Conservation (phyloP, 139 green algal species). For the Ostreobium quekettii region DNA sequence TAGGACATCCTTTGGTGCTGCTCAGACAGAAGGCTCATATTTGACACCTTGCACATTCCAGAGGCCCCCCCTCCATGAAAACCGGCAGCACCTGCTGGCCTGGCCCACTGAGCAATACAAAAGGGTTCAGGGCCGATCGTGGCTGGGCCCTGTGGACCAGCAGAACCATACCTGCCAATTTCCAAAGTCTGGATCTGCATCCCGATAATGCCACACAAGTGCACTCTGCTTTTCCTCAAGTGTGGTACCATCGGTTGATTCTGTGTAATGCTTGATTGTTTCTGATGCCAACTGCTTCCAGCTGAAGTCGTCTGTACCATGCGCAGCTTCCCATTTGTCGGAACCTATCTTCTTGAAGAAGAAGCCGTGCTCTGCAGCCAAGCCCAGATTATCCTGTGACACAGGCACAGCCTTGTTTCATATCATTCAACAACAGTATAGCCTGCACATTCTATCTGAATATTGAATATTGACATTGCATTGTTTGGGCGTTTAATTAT, state of each 20-base stretch:
- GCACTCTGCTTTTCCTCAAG: constrained; percentile 88
- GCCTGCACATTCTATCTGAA: too few relatives aligned
- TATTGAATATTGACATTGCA: too few relatives aligned
- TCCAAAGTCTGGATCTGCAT: constrained; percentile 95
- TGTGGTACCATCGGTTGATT: constrained; percentile 88
- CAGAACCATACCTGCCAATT: constrained; percentile 68
- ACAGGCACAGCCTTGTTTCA: neutral
- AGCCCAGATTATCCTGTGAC: constrained; percentile 42
- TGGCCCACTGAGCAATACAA: too few relatives aligned
- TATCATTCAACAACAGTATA: neutral
- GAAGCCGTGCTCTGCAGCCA: constrained; percentile 93
- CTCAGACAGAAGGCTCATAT: too few relatives aligned
- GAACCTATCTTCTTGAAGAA: constrained; percentile 44
- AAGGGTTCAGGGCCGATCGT: neutral
- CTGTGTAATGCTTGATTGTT: constrained; percentile 64
- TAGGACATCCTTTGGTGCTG: too few relatives aligned
- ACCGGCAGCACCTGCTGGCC: neutral
- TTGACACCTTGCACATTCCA: neutral
- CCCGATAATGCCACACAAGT: constrained; percentile 89
- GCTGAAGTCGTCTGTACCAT: constrained; percentile 43
- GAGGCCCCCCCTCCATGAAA: neutral
- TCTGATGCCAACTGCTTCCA: constrained; percentile 74
- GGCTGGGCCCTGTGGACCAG: neutral
- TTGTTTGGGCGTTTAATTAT: too few relatives aligned
- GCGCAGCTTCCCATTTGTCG: constrained; percentile 23